A percentile compares a stretch with the other conserved stretches of the same genome.
Evolutionary conservation across 345 rosid genomes (phyloP).

Genomic region (Melastoma malabathricum): DNA sequence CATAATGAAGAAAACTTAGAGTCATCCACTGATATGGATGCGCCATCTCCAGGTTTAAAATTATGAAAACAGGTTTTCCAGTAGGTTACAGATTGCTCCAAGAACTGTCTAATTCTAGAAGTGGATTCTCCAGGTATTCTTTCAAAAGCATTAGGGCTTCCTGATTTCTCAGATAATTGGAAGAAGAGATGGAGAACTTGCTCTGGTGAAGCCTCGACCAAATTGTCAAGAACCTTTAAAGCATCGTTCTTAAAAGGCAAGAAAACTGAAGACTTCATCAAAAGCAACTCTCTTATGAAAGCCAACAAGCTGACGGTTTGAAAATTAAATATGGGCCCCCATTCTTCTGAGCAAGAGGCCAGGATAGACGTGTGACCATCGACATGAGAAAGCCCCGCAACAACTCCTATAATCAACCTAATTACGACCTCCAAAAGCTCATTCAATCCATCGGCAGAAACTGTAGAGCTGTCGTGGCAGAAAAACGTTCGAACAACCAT

Average conservation of each 20-base stretch:
- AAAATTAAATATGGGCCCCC: conserved; percentile 62
- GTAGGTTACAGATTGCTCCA: conserved; percentile 21
- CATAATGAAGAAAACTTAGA: conserved; percentile 46
- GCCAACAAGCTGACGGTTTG: conserved; percentile 16
- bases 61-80: conserved; percentile 22
- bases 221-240: conserved; percentile 55
- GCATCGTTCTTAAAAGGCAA: conserved; percentile 35
- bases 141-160: conserved; percentile 18
- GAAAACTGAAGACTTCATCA: conserved; percentile 30
- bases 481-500: conserved; percentile 30
- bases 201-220: conserved; percentile 41
- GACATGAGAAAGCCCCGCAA: conserved; percentile 29
- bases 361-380: conserved; percentile 23
- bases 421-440: conserved; percentile 48
- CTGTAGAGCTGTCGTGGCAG: conserved; percentile 15
- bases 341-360: conserved; percentile 26
- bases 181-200: conserved; percentile 48
- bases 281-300: conserved; percentile 38
- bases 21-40: conserved; percentile 21
- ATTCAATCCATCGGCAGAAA: conserved; percentile 24
- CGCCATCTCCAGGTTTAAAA: conserved; percentile 13
- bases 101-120: conserved; percentile 26
- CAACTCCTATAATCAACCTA: conserved; percentile 46
- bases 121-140: conserved; percentile 26
- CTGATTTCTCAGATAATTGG: conserved; percentile 43